A percentile compares a stretch with the other conserved stretches of the same genome.
These are phyloP conservation scores for Huiozyma naganishii DNA, from an alignment of 805 yeast genomes.

Conservation along the genomic window DNA sequence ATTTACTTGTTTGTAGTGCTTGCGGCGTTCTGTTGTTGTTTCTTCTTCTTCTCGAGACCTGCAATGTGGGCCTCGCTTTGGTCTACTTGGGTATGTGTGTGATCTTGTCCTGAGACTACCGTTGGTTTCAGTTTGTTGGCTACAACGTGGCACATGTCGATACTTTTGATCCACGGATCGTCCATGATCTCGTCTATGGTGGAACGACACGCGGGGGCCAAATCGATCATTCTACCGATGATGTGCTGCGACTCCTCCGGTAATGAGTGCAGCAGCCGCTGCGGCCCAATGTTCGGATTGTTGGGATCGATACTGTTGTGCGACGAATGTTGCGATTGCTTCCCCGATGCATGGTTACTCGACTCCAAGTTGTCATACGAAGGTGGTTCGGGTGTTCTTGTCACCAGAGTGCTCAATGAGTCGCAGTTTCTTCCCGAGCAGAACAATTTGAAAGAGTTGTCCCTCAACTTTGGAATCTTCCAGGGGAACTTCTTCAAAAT, in stretches of 20 bases:
- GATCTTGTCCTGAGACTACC: conserved; percentile 41
- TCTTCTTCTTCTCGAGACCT: conserved; percentile 75
- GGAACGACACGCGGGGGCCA: conserved; percentile 79
- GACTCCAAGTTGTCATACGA: conserved; percentile 19
- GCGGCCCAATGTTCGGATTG: conserved; percentile 64
- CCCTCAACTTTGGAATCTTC: conserved; percentile 80
- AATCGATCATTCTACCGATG: conserved; percentile 65
- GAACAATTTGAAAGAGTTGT: conserved; percentile 73
- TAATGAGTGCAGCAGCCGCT: conserved; percentile 55
- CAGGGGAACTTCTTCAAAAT: conserved; percentile 85
- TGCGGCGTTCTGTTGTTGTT: conserved; percentile 12
- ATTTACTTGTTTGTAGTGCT: no score
- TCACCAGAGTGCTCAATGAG: conserved; percentile 51
- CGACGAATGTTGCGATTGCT: conserved; percentile 7
- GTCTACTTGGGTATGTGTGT: conserved; percentile 79
- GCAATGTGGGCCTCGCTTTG: conserved; percentile 95
- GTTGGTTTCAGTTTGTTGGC: conserved; percentile 33
- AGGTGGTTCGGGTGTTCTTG: conserved; percentile 42
- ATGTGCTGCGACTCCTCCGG: conserved; percentile 60
- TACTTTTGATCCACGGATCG: conserved; percentile 56
- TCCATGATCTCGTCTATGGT: conserved; percentile 68
- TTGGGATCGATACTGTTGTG: conserved; percentile 34
- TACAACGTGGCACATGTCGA: conserved; percentile 58
- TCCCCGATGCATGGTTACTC: not conserved
- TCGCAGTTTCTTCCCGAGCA: conserved; percentile 63